Evolutionary conservation across 345 rosid genomes (phyloP), one percentile per base, ranked within the genome.

Genomic region (Mallotus nudiflorus): DNA sequence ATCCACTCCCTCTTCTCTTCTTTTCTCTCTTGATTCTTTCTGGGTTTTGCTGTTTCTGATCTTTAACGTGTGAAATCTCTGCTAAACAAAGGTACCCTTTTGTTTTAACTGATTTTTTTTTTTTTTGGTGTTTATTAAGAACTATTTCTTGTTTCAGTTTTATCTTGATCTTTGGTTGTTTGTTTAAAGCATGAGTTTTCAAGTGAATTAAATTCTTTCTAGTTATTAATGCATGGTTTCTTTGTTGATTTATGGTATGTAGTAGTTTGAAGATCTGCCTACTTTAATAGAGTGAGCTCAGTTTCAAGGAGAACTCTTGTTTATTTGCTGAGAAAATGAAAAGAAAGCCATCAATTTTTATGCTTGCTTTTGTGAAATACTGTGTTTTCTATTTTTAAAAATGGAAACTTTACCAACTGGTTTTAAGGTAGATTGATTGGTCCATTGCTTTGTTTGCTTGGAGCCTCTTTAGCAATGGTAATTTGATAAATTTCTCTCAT

Each of bases 1-100:
- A 9, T 4, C 71, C 40, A 29, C 35, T 9, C 14, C 9, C 13
- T 37, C 48, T 48, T 52, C n/a, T 4, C 14, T 9, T 27, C 31
- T 22, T 18, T 28, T 19, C 28, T 39, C 44, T n/a, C 28, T 6
- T 48, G n/a, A 51, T 19, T 65, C 42, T 22, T 1, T 19, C 9
- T 44, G 46, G 33, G 45, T 58, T 29, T 40, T 31, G 53, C 56
- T 40, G 1, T 22, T 65, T 53, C 54, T 52, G 57, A 53, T 58
- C 45, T 5, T 65, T n/a, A n/a, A n/a, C n/a, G n/a, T n/a, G n/a
- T n/a, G n/a, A 19, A 57, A 37, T 35, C 31, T 24, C 51, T 22
- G 22, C 24, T 59, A 1, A 53, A 25, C 61, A 29, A 58, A 74
- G 68, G 77, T 74, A 53, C 57, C 42, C 67, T 62, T 52, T 52